phyloP scores from a whole-genome alignment of 768 basidiomycete genomes.

The Termitomyces sp. region DNA sequence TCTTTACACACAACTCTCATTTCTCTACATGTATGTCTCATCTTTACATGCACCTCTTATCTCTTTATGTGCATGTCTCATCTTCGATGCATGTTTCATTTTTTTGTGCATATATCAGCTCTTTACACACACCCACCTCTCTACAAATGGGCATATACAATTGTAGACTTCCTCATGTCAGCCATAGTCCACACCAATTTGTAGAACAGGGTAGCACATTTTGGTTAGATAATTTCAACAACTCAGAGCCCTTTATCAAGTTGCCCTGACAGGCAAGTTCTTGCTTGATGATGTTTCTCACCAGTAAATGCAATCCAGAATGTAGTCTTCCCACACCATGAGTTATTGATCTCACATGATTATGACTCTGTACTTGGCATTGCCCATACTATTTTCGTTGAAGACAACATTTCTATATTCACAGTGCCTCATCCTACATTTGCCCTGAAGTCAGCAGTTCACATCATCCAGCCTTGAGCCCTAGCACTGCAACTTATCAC shows the following conservation, averaged over 20 bases:
- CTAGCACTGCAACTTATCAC: no score
- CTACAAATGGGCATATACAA: no score
- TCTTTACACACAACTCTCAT: no score
- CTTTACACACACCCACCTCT: no score
- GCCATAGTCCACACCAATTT: neutral
- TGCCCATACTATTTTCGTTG: conserved; percentile 4
- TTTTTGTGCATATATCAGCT: no score
- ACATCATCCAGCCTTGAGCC: neutral
- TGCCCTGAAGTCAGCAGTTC: conserved; percentile 1
- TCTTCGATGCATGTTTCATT: no score
- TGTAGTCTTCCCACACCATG: neutral
- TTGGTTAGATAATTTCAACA: neutral
- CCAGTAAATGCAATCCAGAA: conserved; percentile 1
- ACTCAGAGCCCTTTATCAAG: neutral
- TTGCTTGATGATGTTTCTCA: neutral
- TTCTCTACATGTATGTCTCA: no score
- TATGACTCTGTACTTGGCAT: conserved; percentile 17
- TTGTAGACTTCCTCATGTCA: neutral
- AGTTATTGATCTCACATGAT: conserved; percentile 9
- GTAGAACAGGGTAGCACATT: neutral
- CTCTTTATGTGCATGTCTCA: no score
- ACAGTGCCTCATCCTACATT: neutral
- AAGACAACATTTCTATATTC: neutral
- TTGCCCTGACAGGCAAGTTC: neutral
- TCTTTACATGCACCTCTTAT: no score